A percentile compares a stretch with the other conserved stretches of the same genome.
phyloP scores from a whole-genome alignment of 768 basidiomycete genomes.

The Coprinopsis cinerea region DNA sequence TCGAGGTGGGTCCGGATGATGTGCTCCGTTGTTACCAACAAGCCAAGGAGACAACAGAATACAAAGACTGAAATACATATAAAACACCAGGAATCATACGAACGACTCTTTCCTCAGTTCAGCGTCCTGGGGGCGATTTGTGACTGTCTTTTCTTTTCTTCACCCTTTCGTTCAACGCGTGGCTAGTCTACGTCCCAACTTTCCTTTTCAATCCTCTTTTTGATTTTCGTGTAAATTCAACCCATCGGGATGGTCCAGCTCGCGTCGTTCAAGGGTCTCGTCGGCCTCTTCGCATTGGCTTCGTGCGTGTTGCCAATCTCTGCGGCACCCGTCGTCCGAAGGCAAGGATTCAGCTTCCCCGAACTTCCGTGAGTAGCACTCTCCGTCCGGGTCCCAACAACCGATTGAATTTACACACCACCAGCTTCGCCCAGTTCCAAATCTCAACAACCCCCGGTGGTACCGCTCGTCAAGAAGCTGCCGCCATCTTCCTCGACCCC shows the following conservation, averaged over 20 bases:
- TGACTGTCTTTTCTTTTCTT: neutral
- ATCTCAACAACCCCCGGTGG: neutral
- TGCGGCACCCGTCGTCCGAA: neutral
- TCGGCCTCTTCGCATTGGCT: neutral
- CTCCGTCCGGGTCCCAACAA: neutral
- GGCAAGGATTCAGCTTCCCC: conserved; percentile 1
- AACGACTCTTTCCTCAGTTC: too few relatives aligned
- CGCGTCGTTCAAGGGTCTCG: neutral
- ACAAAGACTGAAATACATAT: too few relatives aligned
- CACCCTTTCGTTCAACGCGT: neutral
- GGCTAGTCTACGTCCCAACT: neutral
- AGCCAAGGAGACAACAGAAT: too few relatives aligned
- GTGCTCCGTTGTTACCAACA: too few relatives aligned
- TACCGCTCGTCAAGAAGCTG: neutral
- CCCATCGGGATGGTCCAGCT: neutral
- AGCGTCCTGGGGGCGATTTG: neutral
- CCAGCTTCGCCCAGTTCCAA: neutral
- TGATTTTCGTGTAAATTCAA: neutral
- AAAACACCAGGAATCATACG: too few relatives aligned
- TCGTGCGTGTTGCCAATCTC: neutral
- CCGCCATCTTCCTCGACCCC: neutral
- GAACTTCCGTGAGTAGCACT: neutral
- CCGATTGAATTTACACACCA: neutral
- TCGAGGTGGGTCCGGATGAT: too few relatives aligned
- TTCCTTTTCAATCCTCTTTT: neutral